These are phyloP conservation scores for Phialemonium atrogriseum DNA, from an alignment of 2,329 filamentous ascomycete genomes.

Conservation along the genomic window DNA sequence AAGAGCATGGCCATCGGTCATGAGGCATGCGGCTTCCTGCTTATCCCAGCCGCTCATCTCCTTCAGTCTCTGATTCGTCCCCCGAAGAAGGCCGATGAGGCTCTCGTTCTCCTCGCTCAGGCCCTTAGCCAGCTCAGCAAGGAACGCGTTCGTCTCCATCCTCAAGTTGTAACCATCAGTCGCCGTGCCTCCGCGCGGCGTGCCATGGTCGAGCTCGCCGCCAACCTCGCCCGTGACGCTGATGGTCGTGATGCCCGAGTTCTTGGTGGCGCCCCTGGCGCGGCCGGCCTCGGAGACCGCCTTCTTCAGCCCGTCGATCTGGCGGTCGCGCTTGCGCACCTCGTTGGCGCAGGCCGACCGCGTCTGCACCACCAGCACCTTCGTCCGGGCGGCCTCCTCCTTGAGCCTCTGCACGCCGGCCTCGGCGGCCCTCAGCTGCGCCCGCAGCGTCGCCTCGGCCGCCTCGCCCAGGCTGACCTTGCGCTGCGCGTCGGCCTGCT, in stretches of 20 bases:
- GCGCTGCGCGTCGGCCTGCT: constrained; percentile 44
- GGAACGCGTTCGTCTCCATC: constrained; percentile 83
- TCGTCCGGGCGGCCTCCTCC: constrained; percentile 74
- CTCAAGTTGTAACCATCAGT: constrained; percentile 61
- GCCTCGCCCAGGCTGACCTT: constrained; percentile 54
- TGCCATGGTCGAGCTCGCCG: constrained; percentile 7
- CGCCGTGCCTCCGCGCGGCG: constrained; percentile 23
- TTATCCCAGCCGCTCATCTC: constrained; percentile 55
- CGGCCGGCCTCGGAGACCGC: constrained; percentile 67
- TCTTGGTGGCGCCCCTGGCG: constrained; percentile 48
- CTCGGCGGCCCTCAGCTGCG: constrained; percentile 67
- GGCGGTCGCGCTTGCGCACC: constrained; percentile 79
- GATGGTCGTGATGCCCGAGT: constrained; percentile 47
- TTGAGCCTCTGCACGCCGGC: constrained; percentile 66
- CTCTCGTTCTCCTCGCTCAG: constrained; percentile 90
- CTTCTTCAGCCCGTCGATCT: constrained; percentile 82
- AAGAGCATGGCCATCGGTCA: constrained; percentile 18
- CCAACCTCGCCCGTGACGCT: constrained; percentile 44
- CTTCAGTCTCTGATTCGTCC: constrained; percentile 62
- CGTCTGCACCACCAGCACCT: constrained; percentile 72
- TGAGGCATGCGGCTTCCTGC: constrained; percentile 10
- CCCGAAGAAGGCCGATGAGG: constrained; percentile 62
- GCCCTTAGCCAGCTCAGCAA: constrained; percentile 74
- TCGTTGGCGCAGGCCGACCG: constrained; percentile 84
- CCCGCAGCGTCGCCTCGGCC: constrained; percentile 60